A percentile compares a stretch with the other conserved stretches of the same genome.
Conservation (phyloP, 1,139 yeast genomes). For the Sugiyamaella xylanicola region DNA sequence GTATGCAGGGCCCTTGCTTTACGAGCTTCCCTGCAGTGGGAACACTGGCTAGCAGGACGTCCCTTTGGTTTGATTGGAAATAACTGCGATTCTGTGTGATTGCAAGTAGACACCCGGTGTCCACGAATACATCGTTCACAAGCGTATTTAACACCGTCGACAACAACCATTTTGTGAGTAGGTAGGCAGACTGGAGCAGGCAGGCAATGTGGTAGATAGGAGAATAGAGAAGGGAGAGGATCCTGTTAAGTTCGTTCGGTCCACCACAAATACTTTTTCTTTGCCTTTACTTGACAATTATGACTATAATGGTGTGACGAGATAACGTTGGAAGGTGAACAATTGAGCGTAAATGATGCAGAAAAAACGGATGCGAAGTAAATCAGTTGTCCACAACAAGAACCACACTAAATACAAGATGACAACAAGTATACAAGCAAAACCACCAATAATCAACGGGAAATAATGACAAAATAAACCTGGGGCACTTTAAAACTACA, state of each 20-base stretch:
- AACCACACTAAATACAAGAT: neutral
- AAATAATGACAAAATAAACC: constrained; percentile 6
- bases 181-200: neutral
- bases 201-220: too few relatives aligned
- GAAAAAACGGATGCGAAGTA: neutral
- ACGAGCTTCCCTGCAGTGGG: constrained; percentile 81
- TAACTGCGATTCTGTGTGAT: constrained; percentile 86
- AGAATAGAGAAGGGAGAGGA: too few relatives aligned
- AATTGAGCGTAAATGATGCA: too few relatives aligned
- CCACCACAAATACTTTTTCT: too few relatives aligned
- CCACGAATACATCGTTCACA: constrained; percentile 95
- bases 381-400: too few relatives aligned
- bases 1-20: constrained; percentile 70
- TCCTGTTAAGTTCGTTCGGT: too few relatives aligned
- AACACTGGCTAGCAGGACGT: constrained; percentile 89
- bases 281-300: too few relatives aligned
- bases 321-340: too few relatives aligned
- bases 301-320: too few relatives aligned
- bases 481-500: constrained; percentile 18
- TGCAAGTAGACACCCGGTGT: constrained; percentile 90
- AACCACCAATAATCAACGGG: neutral
- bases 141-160: constrained; percentile 92
- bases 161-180: constrained; percentile 63
- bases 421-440: neutral
- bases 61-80: constrained; percentile 96